Evolutionary conservation across 345 rosid genomes (phyloP), one percentile per base, ranked within the genome.

Genomic region (Eucalyptus grandis): DNA sequence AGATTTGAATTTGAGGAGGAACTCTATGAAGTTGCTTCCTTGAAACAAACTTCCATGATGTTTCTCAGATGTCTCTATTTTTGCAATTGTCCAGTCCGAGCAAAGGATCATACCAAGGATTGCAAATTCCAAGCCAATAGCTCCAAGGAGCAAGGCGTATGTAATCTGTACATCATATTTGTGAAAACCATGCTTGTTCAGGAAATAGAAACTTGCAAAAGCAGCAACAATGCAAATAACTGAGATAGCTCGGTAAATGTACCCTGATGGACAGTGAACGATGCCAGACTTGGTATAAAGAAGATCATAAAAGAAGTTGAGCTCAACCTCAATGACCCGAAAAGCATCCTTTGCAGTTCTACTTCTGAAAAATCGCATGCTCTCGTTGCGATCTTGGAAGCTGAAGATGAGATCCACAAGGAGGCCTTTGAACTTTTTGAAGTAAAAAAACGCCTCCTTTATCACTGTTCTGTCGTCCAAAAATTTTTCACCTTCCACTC

Each of bases 311-410:
- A 56, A 56, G 62, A 22, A 56, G 62, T 56, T 56, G 62, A 56
- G 62, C 62, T 56, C 62, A 56, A 2, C 62, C 62, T 56, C 62
- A 56, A 21, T 56, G 62, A 56, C 27, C 27, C 62, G 62, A 22
- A 56, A 56, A 56, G 62, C 62, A 56, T 56, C 27, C 62, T 56
- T 56, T 56, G 62, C 62, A 9, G 12, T 8, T 22, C 11, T 56
- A 1, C 6, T 9, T 1, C 27, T 56, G 62, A 56, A 56, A 56
- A 56, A 56, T 56, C 6, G 11, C 6, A 21, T 4, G 62, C 62
- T 56, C 1, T 56, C 0, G 5, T 21, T 0, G 0, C 24, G 56
- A 17, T 17, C 24, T 0, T 17, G 22, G 56, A 17, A 51, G 56
- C 56, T 53, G 62, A 56, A 21, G 27, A 9, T 22, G 11, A 56